Base-by-base conservation (phyloP, 139 green algal species). In the Coccomyxa sp. region DNA sequence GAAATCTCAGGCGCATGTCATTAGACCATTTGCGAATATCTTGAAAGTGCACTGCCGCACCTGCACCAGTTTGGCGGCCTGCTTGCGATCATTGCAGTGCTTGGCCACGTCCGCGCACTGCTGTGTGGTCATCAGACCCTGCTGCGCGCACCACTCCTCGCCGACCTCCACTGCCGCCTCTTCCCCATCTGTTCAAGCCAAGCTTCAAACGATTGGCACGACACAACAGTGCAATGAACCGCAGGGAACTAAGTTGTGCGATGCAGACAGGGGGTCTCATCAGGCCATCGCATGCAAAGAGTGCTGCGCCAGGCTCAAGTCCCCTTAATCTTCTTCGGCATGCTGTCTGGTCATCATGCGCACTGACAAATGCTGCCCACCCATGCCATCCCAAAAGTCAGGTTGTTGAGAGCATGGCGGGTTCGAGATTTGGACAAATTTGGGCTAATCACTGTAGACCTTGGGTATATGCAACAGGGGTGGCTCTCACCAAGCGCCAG, bases 71-170 rank as follows among this genome's bases (percentile, higher is more conserved):
- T 91, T 91, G 63, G 88, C 91, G 1, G 89, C 88, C 13, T 86
- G n/a, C 85, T 96, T 96, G 32, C 88, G 86, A 67, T 96, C 90
- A 81, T 98, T 98, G 88, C 91, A 94, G 83, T 98, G 93, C 13
- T 88, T 68, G 7, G 94, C 88, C 18, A 96, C 85, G 17, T 81
- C 79, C 12, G 58, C 82, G 14, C 94, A 81, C 74, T 78, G 66
- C 4, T 85, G 60, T 0, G 80, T 9, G n/a, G 85, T 79, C 27
- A 84, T 82, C 21, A 93, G 77, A 67, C 83, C 75, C 75, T 90
- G 85, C 68, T 87, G 82, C 13, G 31, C 67, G 81, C 60, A 7
- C 59, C 82, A 10, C 67, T 83, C 12, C 71, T 59, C 13, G 13
- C 51, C 38, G 67, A 28, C 57, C 32, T 25, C 83, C 23, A 32